These are phyloP conservation scores for Lepiota brunneoincarnata DNA, from an alignment of 768 basidiomycete genomes.

Conservation along the genomic window DNA sequence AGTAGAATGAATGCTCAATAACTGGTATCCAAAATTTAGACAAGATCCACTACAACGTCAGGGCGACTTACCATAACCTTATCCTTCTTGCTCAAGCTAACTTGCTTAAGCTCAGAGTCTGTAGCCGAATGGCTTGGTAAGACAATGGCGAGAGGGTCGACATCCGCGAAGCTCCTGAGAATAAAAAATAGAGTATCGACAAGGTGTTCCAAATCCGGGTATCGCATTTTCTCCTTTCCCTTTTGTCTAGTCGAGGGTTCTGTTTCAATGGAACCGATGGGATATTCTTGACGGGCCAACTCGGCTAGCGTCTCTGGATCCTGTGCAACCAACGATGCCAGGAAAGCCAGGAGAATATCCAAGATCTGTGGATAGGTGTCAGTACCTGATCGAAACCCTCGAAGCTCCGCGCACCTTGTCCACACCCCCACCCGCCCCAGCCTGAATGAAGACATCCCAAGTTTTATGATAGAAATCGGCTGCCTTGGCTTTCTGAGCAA, in stretches of 20 bases:
- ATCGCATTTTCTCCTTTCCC: constrained; percentile 4
- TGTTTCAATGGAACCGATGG: constrained; percentile 12
- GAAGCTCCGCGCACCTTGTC: constrained; percentile 37
- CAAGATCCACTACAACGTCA: neutral
- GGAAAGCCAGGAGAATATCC: constrained; percentile 60
- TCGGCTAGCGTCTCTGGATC: constrained; percentile 55
- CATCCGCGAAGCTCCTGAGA: constrained; percentile 28
- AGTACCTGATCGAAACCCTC: neutral
- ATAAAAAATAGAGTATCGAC: constrained; percentile 43
- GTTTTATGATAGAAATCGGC: constrained; percentile 69
- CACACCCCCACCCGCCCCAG: constrained; percentile 59
- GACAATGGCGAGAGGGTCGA: constrained; percentile 51
- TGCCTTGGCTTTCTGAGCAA: constrained; percentile 75
- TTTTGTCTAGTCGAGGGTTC: constrained; percentile 9
- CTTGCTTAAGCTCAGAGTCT: constrained; percentile 45
- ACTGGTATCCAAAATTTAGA: constrained; percentile 20
- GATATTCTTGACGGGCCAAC: constrained; percentile 37
- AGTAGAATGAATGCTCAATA: constrained; percentile 32
- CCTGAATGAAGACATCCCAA: constrained; percentile 62
- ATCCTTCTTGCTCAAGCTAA: constrained; percentile 59
- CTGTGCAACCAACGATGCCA: constrained; percentile 59
- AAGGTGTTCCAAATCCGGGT: constrained; percentile 21
- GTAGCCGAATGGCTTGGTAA: constrained; percentile 18
- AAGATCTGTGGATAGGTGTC: constrained; percentile 44
- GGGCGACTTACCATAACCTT: constrained; percentile 42